Conservation (phyloP, 2,329 filamentous ascomycete species). For the Colletotrichum siamense region DNA sequence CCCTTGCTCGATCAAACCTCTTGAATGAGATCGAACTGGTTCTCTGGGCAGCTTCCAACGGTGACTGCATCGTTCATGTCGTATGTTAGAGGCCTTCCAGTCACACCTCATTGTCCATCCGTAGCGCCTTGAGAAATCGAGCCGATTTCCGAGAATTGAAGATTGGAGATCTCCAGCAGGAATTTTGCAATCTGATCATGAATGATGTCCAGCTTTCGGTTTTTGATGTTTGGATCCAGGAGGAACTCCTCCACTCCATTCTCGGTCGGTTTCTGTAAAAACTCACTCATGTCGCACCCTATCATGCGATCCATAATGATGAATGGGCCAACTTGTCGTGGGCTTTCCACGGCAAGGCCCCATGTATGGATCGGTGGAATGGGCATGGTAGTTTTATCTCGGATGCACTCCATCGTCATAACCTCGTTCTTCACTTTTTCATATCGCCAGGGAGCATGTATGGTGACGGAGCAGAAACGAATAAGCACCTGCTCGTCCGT, state of each 20-base stretch:
- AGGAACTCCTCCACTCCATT: conserved; percentile 24
- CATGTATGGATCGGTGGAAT: conserved; percentile 30
- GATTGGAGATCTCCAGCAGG: conserved; percentile 34
- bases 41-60: conserved; percentile 33
- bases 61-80: conserved; percentile 43
- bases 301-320: conserved; percentile 37
- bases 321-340: conserved; percentile 34
- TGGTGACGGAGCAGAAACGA: conserved; percentile 31
- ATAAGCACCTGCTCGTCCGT: conserved; percentile 27
- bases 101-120: conserved; percentile 33
- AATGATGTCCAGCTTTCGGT: conserved; percentile 24
- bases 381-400: conserved; percentile 34
- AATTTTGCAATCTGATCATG: conserved; percentile 29
- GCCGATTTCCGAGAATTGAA: conserved; percentile 35
- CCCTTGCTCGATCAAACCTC: conserved; percentile 28
- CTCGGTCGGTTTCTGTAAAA: conserved; percentile 30
- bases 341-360: conserved; percentile 33
- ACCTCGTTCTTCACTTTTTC: conserved; percentile 38
- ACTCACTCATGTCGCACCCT: conserved; percentile 25
- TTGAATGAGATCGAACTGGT: conserved; percentile 30
- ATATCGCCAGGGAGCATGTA: conserved; percentile 23
- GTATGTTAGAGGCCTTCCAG: conserved; percentile 40
- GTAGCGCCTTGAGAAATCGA: conserved; percentile 34
- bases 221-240: conserved; percentile 26
- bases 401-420: conserved; percentile 29